Evolutionary conservation across 1,284 basidiomycete genomes (phyloP), one percentile per base, ranked within the genome.

Genomic region (Malassezia sp.): DNA sequence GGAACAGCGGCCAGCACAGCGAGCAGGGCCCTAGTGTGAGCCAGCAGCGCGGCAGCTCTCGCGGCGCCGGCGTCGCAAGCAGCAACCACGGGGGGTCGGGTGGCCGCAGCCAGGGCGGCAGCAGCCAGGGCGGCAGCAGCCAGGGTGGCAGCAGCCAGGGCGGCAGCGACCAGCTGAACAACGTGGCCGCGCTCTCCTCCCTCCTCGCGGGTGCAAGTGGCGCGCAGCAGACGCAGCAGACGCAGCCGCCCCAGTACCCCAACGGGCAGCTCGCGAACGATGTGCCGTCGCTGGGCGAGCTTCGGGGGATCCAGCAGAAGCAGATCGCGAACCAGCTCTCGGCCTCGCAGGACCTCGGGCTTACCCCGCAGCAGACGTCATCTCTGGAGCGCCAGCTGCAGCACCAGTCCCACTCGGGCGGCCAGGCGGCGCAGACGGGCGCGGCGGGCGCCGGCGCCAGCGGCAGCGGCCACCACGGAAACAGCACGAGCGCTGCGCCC

Each of bases 201-300:
- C 24, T 22, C 1, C 18, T 17, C 23, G 4, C 24, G 12, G 20
- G 24, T 14, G n/a, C 24, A 32, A 11, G n/a, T 8, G n/a, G 32
- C 41, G 26, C 41, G 26, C 27, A 43, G 32, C 32, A 24, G 4
- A n/a, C 22, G 27, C 22, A 35, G 41, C 17, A 38, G 18, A 14
- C 29, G 29, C 29, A 26, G 27, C 15, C 31, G 24, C 22, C 34
- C n/a, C 22, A 24, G 21, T 42, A 30, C 34, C 26, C 32, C 7
- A 43, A 43, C 27, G 32, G 8, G 6, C 20, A 45, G 7, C 18
- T 38, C 20, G 3, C 17, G 2, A 14, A 22, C 11, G 22, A 12
- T 12, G 34, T 47, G 26, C 45, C 45, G 3, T 36, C 31, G 15
- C 7, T 18, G 4, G 38, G 20, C 11, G 11, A 47, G 31, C 38